These are phyloP conservation scores for Gigaspora rosea DNA, from an alignment of 192 early-diverging fungal species.

Conservation along the genomic window DNA sequence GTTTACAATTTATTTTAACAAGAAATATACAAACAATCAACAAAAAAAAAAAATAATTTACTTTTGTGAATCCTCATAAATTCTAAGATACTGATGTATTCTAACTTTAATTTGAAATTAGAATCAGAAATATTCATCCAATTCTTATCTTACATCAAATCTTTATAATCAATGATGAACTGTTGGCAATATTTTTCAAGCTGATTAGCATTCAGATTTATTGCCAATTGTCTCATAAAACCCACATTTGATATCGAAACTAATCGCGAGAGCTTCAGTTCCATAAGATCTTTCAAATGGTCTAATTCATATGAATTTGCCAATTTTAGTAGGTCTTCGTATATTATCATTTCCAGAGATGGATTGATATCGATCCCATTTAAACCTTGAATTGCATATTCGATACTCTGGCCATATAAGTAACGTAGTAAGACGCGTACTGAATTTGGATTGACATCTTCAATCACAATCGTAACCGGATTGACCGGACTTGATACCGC, in stretches of 20 bases:
- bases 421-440: conserved; percentile 1
- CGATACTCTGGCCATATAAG: conserved; percentile 12
- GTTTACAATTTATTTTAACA: too few relatives aligned
- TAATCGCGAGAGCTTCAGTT: neutral
- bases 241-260: neutral
- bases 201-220: neutral
- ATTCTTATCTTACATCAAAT: neutral
- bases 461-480: neutral
- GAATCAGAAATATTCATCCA: too few relatives aligned
- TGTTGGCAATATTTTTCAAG: neutral
- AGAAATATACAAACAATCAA: too few relatives aligned
- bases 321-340: neutral
- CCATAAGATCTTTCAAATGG: conserved; percentile 18
- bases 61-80: too few relatives aligned
- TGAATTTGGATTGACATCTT: neutral
- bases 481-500: neutral
- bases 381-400: neutral
- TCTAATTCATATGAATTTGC: neutral
- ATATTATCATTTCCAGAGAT: neutral
- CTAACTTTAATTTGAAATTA: too few relatives aligned
- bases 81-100: too few relatives aligned
- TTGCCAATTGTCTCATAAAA: neutral
- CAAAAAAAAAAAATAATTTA: too few relatives aligned
- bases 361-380: neutral
- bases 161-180: neutral